Percentiles rank a stretch among this genome's conserved stretches.
These are phyloP conservation scores for Botrytis aclada DNA, from an alignment of 2,329 filamentous ascomycete genomes.

Conservation along the genomic window DNA sequence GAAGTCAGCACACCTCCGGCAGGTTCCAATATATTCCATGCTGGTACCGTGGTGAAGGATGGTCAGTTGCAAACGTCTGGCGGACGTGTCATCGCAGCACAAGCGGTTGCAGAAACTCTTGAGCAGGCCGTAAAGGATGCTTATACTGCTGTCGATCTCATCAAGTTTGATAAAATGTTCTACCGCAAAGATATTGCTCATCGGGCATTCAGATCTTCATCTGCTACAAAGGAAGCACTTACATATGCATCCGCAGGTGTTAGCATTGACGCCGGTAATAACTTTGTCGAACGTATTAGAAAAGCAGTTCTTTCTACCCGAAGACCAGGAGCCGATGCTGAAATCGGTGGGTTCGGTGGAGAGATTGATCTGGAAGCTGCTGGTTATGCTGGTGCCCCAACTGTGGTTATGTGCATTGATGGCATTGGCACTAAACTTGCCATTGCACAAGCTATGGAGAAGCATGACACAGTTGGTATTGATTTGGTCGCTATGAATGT, in stretches of 20 bases:
- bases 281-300: constrained; percentile 90
- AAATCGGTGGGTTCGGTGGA: constrained; percentile 84
- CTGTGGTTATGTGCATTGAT: constrained; percentile 91
- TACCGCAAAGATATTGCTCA: constrained; percentile 90
- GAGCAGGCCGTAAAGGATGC: constrained; percentile 80
- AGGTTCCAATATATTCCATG: constrained; percentile 81
- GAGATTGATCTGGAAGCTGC: constrained; percentile 74
- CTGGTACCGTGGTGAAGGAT: constrained; percentile 70
- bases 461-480: constrained; percentile 93
- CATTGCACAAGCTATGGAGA: constrained; percentile 84
- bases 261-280: constrained; percentile 90
- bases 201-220: constrained; percentile 56
- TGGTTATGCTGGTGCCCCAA: constrained; percentile 70
- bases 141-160: constrained; percentile 77
- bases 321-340: constrained; percentile 82
- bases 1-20: constrained; percentile 45
- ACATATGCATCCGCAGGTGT: constrained; percentile 94
- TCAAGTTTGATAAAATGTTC: constrained; percentile 58
- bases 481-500: constrained; percentile 87
- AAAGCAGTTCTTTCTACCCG: constrained; percentile 80
- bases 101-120: constrained; percentile 71
- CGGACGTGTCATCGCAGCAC: constrained; percentile 91
- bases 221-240: constrained; percentile 50
- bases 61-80: constrained; percentile 71
- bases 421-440: constrained; percentile 96